phyloP scores from a whole-genome alignment of 1,139 yeast genomes.

The Debaryomyces coudertii region DNA sequence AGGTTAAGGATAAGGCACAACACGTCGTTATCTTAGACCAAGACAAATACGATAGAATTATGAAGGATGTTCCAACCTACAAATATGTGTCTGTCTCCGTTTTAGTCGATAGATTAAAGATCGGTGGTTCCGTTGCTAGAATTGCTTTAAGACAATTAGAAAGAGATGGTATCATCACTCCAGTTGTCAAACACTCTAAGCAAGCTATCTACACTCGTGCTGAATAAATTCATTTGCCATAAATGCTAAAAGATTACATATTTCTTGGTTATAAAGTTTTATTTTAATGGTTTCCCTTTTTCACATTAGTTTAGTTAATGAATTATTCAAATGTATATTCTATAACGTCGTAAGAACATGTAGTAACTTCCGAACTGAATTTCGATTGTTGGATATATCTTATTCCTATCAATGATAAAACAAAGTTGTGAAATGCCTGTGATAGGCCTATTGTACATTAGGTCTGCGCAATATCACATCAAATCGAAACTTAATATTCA shows the following conservation, averaged over 20 bases:
- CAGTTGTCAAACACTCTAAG: slow-evolving; percentile 93
- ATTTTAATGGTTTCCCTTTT: slow-evolving; percentile 10
- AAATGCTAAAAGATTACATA: slow-evolving; percentile 12
- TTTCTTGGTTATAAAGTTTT: slow-evolving; percentile 10
- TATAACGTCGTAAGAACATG: slow-evolving; percentile 10
- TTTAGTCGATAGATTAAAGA: slow-evolving; percentile 98
- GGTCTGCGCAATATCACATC: slow-evolving; percentile 2
- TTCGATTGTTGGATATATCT: background rate
- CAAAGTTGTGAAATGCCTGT: background rate
- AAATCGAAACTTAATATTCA: background rate
- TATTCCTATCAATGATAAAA: too few relatives aligned
- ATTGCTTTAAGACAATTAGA: slow-evolving; percentile 96
- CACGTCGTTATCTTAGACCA: slow-evolving; percentile 97
- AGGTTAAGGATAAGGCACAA: slow-evolving; percentile 99
- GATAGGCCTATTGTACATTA: background rate
- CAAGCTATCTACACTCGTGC: slow-evolving; percentile 96
- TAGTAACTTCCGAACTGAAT: background rate
- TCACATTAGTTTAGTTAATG: slow-evolving; percentile 11
- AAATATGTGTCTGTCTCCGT: slow-evolving; percentile 98
- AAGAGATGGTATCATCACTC: slow-evolving; percentile 92
- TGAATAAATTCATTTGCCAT: slow-evolving; percentile 26
- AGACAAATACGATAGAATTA: slow-evolving; percentile 98
- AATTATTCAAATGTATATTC: slow-evolving; percentile 13
- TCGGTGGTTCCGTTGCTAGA: slow-evolving; percentile 99
- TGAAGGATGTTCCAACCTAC: slow-evolving; percentile 99